Base-by-base conservation (phyloP, 345 rosid species). In the Salix dunnii region DNA sequence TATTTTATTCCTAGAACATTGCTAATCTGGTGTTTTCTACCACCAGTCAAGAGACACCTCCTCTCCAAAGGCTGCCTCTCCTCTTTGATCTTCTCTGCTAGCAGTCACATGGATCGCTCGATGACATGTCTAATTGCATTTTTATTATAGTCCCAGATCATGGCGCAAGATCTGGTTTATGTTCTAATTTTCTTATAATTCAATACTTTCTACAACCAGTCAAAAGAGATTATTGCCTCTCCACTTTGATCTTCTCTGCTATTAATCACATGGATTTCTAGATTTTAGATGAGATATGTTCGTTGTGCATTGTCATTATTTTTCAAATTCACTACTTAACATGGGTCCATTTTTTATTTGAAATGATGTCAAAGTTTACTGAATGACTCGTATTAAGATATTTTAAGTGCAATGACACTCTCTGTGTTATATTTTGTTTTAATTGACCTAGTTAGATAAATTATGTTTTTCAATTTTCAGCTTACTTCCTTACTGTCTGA, bases 401-500 rank as follows among this genome's bases (percentile, higher is more conserved):
- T 18, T 61, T 20, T 55, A 31, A 16, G 31, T 61, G 31, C 51
- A 14, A 43, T 18, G 11, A 66, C 25, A 17, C 49, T 16, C 17
- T 18, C 11, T 28, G 20, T 42, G 2, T n/a, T 12, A 36, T 51
- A 49, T 67, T 16, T 60, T 3, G 20, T 23, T 63, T 0, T 30
- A 21, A 31, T 12, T 46, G 21, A 48, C 46, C 48, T 23, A 16
- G 33, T 25, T 3, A 58, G 23, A 58, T 23, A 25, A 58, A 9
- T 28, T 21, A 21, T 53, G 9, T 11, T 62, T 33, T 62, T 75
- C 68, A 76, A 80, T 72, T 84, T 84, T 76, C 95, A 89, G 95
- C 78, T 89, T 83, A 88, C 92, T 61, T 85, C 83, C 21, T 85
- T 91, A 38, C 82, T 91, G 31, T 82, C 95, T 42, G 95, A 91